Percentiles rank a stretch among this genome's conserved stretches.
These are phyloP conservation scores for Meyerozyma guilliermondii DNA, from an alignment of 1,139 yeast species.

Conservation along the genomic window DNA sequence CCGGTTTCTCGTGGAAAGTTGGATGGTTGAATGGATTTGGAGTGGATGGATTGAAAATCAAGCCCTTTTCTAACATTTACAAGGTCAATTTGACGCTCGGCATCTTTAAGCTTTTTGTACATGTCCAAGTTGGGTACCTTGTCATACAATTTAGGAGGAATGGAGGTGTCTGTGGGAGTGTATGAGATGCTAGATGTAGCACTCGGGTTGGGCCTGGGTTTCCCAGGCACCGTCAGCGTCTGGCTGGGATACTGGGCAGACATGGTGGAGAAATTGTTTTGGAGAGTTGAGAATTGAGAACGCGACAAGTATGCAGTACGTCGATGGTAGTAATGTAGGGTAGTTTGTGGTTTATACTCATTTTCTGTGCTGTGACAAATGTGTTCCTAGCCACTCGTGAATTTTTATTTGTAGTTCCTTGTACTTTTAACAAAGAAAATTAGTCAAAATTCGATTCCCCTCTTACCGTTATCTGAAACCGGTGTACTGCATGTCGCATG, in stretches of 20 bases:
- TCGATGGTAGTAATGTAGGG: background rate
- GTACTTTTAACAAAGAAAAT: too few relatives aligned
- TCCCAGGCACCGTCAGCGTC: conserved; percentile 12
- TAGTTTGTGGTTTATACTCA: background rate
- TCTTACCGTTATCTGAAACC: background rate
- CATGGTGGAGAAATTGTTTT: conserved; percentile 3
- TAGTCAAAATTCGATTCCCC: too few relatives aligned
- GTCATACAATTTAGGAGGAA: conserved; percentile 55
- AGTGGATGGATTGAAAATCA: conserved; percentile 74
- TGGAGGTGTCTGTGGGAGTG: conserved; percentile 69
- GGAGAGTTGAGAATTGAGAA: background rate
- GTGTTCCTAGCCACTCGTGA: too few relatives aligned
- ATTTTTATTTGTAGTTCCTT: too few relatives aligned
- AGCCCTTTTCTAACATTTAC: conserved; percentile 76
- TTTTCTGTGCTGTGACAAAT: too few relatives aligned
- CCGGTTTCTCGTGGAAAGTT: conserved; percentile 46
- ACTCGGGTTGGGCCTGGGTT: conserved; percentile 30
- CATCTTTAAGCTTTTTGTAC: conserved; percentile 66
- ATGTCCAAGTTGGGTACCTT: conserved; percentile 70
- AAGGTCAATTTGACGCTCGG: conserved; percentile 77
- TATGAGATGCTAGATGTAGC: conserved; percentile 40
- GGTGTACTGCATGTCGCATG: background rate
- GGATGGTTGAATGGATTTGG: conserved; percentile 41
- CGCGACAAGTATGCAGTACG: background rate
- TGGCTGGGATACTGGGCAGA: conserved; percentile 3